Evolutionary conservation across 345 rosid genomes (phyloP).

Genomic region (Dipteronia dyeriana): DNA sequence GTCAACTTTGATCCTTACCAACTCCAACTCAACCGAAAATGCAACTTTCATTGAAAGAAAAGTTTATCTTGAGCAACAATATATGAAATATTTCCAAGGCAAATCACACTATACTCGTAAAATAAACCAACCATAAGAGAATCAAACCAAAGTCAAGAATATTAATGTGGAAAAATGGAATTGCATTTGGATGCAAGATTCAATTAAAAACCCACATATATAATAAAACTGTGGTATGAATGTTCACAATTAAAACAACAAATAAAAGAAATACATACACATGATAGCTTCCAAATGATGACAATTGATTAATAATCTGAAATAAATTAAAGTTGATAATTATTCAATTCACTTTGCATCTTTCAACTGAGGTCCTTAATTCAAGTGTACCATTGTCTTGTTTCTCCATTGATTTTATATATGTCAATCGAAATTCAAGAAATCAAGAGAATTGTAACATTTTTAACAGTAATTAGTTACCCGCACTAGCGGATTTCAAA

Average conservation of each 20-base stretch:
- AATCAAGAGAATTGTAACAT: background rate
- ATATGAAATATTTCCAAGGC: too few species aligned
- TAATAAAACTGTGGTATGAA: too few species aligned
- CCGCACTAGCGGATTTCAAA: background rate
- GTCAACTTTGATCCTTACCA: too few species aligned
- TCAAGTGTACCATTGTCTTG: conserved; percentile 66
- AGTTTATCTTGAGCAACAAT: too few species aligned
- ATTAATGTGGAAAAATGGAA: background rate
- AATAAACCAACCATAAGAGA: too few species aligned
- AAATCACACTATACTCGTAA: too few species aligned
- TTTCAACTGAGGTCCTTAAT: conserved; percentile 70
- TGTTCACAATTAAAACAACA: too few species aligned
- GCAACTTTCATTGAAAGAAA: too few species aligned
- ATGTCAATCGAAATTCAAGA: conserved; percentile 49
- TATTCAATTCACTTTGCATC: conserved; percentile 54
- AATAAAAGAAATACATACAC: too few species aligned
- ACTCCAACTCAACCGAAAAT: background rate
- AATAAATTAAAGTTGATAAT: background rate
- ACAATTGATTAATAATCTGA: background rate
- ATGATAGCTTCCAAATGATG: too few species aligned
- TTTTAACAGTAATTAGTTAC: background rate
- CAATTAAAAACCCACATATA: too few species aligned
- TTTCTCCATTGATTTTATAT: conserved; percentile 88
- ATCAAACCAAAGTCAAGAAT: conserved; percentile 15
- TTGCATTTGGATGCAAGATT: too few species aligned